These are phyloP conservation scores for Globisporangium cederbergense DNA, from an alignment of 352 stramenopile species.

Conservation along the genomic window DNA sequence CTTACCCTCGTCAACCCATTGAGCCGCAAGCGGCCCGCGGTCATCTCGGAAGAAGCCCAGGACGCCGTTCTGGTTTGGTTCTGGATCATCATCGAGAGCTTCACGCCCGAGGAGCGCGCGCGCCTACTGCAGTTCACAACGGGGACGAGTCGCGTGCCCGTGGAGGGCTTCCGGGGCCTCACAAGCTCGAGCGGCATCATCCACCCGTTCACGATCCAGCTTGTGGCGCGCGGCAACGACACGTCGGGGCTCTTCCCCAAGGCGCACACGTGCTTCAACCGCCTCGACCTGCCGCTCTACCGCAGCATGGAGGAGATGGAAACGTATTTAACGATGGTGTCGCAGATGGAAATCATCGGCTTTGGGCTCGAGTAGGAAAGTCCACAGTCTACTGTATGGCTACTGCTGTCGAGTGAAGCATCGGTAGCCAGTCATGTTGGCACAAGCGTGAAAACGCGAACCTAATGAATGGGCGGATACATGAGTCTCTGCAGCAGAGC, in stretches of 20 bases:
- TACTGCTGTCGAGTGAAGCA: constrained; percentile 3
- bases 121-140: constrained; percentile 75
- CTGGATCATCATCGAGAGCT: constrained; percentile 55
- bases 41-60: constrained; percentile 31
- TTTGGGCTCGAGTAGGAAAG: constrained; percentile 65
- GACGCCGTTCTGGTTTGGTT: constrained; percentile 67
- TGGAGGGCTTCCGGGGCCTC: constrained; percentile 77
- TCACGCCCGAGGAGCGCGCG: constrained; percentile 66
- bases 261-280: constrained; percentile 86
- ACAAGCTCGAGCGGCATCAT: constrained; percentile 81
- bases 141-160: constrained; percentile 70
- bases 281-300: constrained; percentile 75
- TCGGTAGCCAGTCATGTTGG: neutral
- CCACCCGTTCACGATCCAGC: constrained; percentile 76
- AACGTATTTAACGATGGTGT: constrained; percentile 73
- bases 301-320: constrained; percentile 63
- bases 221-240: constrained; percentile 46
- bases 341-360: constrained; percentile 77
- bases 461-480: no score
- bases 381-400: neutral
- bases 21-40: constrained; percentile 17
- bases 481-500: no score
- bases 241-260: constrained; percentile 53
- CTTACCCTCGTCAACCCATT: neutral
- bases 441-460: no score